Evolutionary conservation across 345 rosid genomes (phyloP).

Genomic region (Aegle marmelos): DNA sequence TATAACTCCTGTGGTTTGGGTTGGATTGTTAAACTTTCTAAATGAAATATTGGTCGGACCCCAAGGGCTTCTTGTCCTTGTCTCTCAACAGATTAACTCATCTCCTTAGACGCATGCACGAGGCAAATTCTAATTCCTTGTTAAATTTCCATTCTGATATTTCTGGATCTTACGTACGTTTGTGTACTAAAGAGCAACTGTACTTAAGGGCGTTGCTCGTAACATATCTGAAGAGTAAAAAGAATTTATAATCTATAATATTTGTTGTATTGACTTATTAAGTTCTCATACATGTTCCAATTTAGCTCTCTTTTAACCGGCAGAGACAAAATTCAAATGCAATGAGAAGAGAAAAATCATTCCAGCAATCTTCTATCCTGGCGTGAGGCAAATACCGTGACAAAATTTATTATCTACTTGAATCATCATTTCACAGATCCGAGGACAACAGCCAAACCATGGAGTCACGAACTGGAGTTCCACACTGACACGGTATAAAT

Average conservation of each 20-base stretch:
- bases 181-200: not conserved
- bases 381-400: too few relatives aligned
- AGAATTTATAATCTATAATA: too few relatives aligned
- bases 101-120: not conserved
- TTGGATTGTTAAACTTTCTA: conserved; percentile 76
- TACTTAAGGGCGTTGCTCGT: not conserved
- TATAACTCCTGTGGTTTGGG: conserved; percentile 90
- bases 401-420: too few relatives aligned
- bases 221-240: not conserved
- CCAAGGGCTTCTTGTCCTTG: conserved; percentile 86
- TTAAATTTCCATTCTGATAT: not conserved
- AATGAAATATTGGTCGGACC: conserved; percentile 88
- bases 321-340: too few relatives aligned
- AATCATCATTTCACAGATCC: not conserved
- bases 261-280: too few relatives aligned
- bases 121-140: not conserved
- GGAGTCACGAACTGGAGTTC: not conserved
- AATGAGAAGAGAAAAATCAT: too few relatives aligned
- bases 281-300: too few relatives aligned
- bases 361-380: too few relatives aligned
- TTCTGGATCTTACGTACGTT: not conserved
- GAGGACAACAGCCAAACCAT: not conserved
- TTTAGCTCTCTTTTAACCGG: too few relatives aligned
- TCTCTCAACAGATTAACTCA: conserved; percentile 66
- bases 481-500: not conserved